Evolutionary conservation across 2,329 filamentous ascomycete species (phyloP).

Genomic region (Fusarium transvaalense): DNA sequence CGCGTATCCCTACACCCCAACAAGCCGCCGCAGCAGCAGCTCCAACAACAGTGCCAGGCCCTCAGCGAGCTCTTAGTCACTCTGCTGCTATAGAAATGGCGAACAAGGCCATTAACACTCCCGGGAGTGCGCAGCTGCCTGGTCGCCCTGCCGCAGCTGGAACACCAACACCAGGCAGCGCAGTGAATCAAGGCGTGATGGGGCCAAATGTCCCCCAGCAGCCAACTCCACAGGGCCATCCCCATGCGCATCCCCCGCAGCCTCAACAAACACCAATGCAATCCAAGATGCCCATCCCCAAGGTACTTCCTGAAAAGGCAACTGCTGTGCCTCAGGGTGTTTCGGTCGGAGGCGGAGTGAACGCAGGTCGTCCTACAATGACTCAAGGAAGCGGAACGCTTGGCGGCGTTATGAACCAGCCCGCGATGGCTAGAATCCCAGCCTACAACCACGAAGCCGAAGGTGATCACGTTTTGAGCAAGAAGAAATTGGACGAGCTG

Average conservation of each 20-base stretch:
- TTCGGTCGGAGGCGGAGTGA: constrained; percentile 70
- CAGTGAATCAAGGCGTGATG: constrained; percentile 52
- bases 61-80: constrained; percentile 61
- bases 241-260: constrained; percentile 64
- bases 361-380: constrained; percentile 82
- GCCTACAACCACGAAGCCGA: constrained; percentile 91
- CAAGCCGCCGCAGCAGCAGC: constrained; percentile 59
- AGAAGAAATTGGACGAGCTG: constrained; percentile 96
- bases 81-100: constrained; percentile 63
- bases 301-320: constrained; percentile 76
- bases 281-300: constrained; percentile 84
- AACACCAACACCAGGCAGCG: constrained; percentile 49
- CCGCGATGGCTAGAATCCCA: constrained; percentile 83
- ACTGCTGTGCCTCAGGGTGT: constrained; percentile 80
- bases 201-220: constrained; percentile 50
- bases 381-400: constrained; percentile 81
- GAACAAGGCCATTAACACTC: constrained; percentile 56
- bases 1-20: constrained; percentile 65
- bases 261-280: constrained; percentile 58
- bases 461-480: constrained; percentile 92
- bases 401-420: constrained; percentile 87
- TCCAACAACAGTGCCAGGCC: constrained; percentile 54
- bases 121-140: constrained; percentile 49
- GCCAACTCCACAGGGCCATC: constrained; percentile 55
- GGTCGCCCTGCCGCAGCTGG: constrained; percentile 50